phyloP scores from a whole-genome alignment of 345 rosid species.

The Erodium maritimum region DNA sequence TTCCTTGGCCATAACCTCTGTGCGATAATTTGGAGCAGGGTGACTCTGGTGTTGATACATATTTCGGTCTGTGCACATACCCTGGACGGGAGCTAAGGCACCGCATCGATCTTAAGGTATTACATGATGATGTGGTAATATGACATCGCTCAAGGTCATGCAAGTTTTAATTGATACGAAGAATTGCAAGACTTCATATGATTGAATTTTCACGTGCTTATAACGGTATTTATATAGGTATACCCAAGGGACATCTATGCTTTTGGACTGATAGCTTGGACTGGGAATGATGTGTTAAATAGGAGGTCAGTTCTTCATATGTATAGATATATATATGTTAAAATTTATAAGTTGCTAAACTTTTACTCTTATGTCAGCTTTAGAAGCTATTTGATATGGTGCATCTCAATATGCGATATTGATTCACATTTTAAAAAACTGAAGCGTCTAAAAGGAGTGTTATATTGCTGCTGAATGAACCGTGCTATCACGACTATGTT shows the following conservation, averaged over 20 bases:
- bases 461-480: too few species aligned
- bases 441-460: not conserved
- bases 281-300: conserved; percentile 87
- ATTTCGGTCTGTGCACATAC: conserved; percentile 78
- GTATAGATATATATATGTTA: too few species aligned
- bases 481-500: not conserved
- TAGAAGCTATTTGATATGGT: too few species aligned
- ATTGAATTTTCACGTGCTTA: not conserved
- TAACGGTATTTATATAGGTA: conserved; percentile 29
- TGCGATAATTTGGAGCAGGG: conserved; percentile 30
- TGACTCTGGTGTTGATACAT: conserved; percentile 88
- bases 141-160: not conserved
- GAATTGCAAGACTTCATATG: not conserved
- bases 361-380: too few species aligned
- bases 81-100: conserved; percentile 76
- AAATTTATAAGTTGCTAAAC: too few species aligned
- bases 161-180: not conserved
- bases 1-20: not conserved
- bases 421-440: not conserved
- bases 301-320: conserved; percentile 47
- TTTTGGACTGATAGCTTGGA: conserved; percentile 90
- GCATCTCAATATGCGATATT: too few species aligned
- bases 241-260: conserved; percentile 84
- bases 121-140: not conserved
- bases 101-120: conserved; percentile 86